These are phyloP conservation scores for Raphanus sativus DNA, from an alignment of 345 rosid genomes.

Conservation along the genomic window DNA sequence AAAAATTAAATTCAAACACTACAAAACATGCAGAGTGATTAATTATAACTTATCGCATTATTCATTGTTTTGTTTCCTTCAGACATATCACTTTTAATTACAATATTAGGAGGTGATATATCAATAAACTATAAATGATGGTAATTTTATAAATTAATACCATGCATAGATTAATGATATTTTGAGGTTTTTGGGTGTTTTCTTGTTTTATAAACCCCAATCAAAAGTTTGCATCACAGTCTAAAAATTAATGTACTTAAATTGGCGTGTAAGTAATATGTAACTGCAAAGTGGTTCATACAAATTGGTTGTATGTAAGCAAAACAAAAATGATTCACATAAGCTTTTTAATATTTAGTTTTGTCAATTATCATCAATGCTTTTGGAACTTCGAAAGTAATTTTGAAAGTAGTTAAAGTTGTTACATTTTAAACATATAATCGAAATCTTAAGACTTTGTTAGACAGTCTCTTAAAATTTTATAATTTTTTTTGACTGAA, in stretches of 20 bases:
- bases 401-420: not conserved
- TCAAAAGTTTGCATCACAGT: not conserved
- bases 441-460: not conserved
- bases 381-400: not conserved
- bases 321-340: not conserved
- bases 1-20: no score
- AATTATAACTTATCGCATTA: no score
- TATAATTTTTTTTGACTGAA: no score
- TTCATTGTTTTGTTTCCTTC: no score
- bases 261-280: not conserved
- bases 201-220: not conserved
- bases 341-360: not conserved
- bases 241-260: not conserved
- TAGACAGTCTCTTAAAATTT: no score
- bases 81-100: no score
- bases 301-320: not conserved
- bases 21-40: no score
- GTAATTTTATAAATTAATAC: no score
- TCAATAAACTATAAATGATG: no score
- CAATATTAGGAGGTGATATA: no score
- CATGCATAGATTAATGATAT: not conserved
- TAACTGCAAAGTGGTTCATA: not conserved
- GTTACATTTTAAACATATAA: no score
- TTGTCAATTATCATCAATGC: not conserved
- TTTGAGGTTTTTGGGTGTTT: not conserved